Conservation (phyloP, 2,329 filamentous ascomycete species). For the Claviceps sp. region DNA sequence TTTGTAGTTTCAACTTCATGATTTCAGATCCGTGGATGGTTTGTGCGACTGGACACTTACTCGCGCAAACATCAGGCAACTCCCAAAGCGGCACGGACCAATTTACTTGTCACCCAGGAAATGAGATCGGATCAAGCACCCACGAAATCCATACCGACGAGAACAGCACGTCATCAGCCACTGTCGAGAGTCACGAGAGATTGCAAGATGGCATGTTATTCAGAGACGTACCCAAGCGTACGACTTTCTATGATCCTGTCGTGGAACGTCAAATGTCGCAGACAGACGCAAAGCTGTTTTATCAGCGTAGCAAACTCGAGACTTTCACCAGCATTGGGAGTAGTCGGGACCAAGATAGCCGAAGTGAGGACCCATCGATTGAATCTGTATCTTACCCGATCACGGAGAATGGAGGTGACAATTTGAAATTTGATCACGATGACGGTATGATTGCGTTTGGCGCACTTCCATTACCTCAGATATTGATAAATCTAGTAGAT, state of each 20-base stretch:
- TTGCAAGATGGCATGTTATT: constrained; percentile 44
- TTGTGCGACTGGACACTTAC: not conserved
- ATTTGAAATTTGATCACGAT: constrained; percentile 18
- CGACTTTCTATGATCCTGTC: constrained; percentile 85
- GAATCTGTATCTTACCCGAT: constrained; percentile 20
- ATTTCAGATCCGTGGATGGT: not conserved
- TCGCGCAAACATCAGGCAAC: not conserved
- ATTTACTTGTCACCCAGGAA: not conserved
- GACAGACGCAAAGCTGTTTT: constrained; percentile 89
- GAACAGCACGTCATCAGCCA: not conserved
- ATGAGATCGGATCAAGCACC: not conserved
- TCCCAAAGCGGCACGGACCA: not conserved
- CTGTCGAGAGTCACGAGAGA: constrained; percentile 16
- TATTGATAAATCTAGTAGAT: constrained; percentile 6
- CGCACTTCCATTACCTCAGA: not conserved
- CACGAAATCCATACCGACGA: not conserved
- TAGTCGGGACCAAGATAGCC: constrained; percentile 28
- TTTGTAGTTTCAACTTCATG: not conserved
- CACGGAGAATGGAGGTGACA: constrained; percentile 25
- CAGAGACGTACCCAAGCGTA: constrained; percentile 52
- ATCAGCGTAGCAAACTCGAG: constrained; percentile 72
- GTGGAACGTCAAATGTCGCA: constrained; percentile 91
- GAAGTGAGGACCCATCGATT: constrained; percentile 34
- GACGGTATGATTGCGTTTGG: constrained; percentile 8
- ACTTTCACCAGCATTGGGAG: constrained; percentile 17